Conservation (phyloP, 192 early-diverging fungal species). For the Geranomyces michiganensis region DNA sequence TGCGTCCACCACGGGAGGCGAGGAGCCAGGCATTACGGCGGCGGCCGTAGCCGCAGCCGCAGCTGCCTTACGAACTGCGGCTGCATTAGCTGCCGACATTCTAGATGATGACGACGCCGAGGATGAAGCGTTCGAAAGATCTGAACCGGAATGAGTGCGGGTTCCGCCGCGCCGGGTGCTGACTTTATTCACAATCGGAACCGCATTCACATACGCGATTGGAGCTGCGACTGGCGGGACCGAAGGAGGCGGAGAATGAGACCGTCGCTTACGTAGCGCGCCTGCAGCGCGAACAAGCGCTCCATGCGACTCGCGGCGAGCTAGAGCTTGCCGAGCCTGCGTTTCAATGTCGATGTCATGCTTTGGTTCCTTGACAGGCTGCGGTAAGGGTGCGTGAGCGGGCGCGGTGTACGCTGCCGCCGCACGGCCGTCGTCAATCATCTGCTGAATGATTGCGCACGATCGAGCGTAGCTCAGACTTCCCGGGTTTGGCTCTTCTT, state of each 20-base stretch:
- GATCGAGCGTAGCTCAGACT: slow-evolving; percentile 29
- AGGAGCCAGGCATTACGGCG: background rate
- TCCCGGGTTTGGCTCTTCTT: slow-evolving; percentile 30
- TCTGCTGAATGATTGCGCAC: slow-evolving; percentile 38
- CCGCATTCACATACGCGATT: background rate
- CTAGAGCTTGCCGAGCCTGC: slow-evolving; percentile 12
- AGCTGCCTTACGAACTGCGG: background rate
- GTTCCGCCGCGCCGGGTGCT: background rate
- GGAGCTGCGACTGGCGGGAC: background rate
- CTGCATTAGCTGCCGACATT: background rate
- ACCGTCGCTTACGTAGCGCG: background rate
- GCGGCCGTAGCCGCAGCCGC: background rate
- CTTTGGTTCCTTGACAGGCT: background rate
- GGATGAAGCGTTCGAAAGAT: background rate
- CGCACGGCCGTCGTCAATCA: slow-evolving; percentile 33
- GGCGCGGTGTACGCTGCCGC: slow-evolving; percentile 22
- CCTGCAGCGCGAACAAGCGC: slow-evolving; percentile 5
- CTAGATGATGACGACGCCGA: background rate
- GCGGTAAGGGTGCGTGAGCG: background rate
- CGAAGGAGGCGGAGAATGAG: background rate
- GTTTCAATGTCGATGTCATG: slow-evolving; percentile 16
- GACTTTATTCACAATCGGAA: background rate
- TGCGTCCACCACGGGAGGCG: background rate
- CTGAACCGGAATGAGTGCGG: background rate
- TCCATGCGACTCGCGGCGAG: background rate